phyloP scores from a whole-genome alignment of 768 basidiomycete genomes.

The Lentinula detonsa region DNA sequence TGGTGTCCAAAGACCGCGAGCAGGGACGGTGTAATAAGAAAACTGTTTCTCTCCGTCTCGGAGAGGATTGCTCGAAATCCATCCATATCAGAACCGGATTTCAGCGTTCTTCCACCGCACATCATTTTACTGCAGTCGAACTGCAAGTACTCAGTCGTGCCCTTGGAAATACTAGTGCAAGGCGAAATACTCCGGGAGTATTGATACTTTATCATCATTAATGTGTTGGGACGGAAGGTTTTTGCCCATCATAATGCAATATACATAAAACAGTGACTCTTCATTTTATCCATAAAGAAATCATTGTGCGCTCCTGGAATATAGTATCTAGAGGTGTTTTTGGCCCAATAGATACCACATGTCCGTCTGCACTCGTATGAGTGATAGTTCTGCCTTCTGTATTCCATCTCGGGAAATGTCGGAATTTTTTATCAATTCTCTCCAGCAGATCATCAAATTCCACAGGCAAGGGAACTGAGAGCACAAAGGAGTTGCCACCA shows the following conservation, averaged over 20 bases:
- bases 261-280: not conserved
- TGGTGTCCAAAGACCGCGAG: not conserved
- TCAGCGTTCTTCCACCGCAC: no score
- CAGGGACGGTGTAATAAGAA: not conserved
- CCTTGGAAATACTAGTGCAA: no score
- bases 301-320: not conserved
- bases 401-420: not conserved
- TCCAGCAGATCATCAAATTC: slow-evolving; percentile 4
- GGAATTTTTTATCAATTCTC: slow-evolving; percentile 4
- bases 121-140: no score
- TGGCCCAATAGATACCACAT: not conserved
- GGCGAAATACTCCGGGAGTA: no score
- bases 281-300: not conserved
- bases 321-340: not conserved
- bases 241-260: no score
- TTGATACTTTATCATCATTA: no score
- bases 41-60: no score
- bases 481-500: not conserved
- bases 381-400: not conserved
- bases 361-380: not conserved
- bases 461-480: not conserved
- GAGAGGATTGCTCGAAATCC: no score
- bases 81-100: no score
- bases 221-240: no score
- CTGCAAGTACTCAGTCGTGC: no score